Evolutionary conservation across 1,284 basidiomycete species (phyloP), one percentile per base, ranked within the genome.

Genomic region (Phellopilus nigrolimitatus): DNA sequence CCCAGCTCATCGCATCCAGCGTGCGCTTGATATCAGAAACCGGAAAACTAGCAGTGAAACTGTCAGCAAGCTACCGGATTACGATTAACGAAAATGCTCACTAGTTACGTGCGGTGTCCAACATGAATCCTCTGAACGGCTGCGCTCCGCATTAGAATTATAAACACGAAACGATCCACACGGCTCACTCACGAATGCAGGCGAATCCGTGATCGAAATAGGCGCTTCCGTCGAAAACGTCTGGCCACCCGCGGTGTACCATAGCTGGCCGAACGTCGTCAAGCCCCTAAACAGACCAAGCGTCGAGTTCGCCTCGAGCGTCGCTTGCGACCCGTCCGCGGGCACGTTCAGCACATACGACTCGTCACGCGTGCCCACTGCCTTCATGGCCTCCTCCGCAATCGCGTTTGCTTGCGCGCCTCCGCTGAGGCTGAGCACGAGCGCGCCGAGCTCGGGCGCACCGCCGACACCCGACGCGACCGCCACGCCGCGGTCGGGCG

Each of bases 1-100:
- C 86, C 78, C 80, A 83, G 56, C 83, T 84, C 91, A 94, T 93
- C 1, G 87, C 82, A 57, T 93, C 86, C 15, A 97, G 66, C 5
- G 84, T 87, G 28, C 84, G 78, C 52, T 83, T 74, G 60, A 94
- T 79, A 59, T 88, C 82, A 0, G 63, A 44, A 4, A 86, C 73
- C 0, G 84, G 76, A 68, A 84, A 88, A 62, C 85, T 88, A 56
- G 24, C 45, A 19, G 19, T 47, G 2, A 22, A 31, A 2, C 28
- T 33, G 10, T 22, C 40, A 25, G 24, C 1, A 4, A 24, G 24
- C 12, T n/a, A 25, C 36, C 22, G 17, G 5, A 3, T 63, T 10
- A 27, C 3, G 19, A 31, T 33, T 24, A 12, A 28, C 9, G 17
- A 8, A 21, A 44, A 22, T 6, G 64, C 67, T 15, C 59, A 80